Percentiles rank a stretch among this genome's conserved stretches.
These are phyloP conservation scores for Colletotrichum abscissum DNA, from an alignment of 2,329 filamentous ascomycete genomes.

Conservation along the genomic window DNA sequence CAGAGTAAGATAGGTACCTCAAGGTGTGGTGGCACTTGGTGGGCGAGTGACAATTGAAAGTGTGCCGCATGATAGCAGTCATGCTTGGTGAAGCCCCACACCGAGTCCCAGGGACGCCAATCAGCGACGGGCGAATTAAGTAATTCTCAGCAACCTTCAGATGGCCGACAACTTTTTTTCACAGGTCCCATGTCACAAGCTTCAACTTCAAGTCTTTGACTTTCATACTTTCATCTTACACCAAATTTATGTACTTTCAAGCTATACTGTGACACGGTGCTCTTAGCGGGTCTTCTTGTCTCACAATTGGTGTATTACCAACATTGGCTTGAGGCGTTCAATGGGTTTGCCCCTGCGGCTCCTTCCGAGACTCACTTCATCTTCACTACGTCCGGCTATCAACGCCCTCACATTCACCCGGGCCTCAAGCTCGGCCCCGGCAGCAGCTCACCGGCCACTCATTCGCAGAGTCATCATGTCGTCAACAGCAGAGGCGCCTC, in stretches of 20 bases:
- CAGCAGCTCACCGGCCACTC: neutral
- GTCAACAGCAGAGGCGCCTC: constrained; percentile 14
- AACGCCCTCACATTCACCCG: constrained; percentile 3
- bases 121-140: constrained; percentile 27
- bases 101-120: constrained; percentile 2
- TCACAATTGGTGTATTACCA: neutral
- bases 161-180: constrained; percentile 27
- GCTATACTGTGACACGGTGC: neutral
- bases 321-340: neutral
- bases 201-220: neutral
- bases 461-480: constrained; percentile 8
- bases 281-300: neutral
- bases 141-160: constrained; percentile 35
- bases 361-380: constrained; percentile 30
- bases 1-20: too few species aligned
- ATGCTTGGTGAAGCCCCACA: constrained; percentile 13
- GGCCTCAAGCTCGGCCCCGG: neutral
- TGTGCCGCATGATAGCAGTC: constrained; percentile 27
- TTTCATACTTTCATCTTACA: neutral
- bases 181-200: constrained; percentile 14
- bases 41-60: neutral
- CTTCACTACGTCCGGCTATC: constrained; percentile 27
- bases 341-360: constrained; percentile 32
- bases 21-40: neutral
- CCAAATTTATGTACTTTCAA: neutral